phyloP scores from a whole-genome alignment of 2,329 filamentous ascomycete genomes.

The Penicillium digitatum region DNA sequence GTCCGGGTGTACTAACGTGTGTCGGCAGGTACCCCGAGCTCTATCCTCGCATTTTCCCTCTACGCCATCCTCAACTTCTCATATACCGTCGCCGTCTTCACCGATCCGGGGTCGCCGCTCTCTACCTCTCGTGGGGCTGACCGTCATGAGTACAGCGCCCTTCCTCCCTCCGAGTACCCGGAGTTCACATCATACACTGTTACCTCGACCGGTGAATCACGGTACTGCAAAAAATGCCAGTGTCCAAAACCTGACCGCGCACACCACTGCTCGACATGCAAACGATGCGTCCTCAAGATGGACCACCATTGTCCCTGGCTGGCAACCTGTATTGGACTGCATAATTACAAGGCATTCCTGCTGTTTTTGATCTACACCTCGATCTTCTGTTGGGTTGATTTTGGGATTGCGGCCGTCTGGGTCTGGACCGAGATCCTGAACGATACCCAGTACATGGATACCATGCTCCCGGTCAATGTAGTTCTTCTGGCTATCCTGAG shows the following conservation, averaged over 20 bases:
- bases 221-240: conserved; percentile 98
- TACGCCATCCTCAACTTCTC: conserved; percentile 79
- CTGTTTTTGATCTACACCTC: conserved; percentile 88
- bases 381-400: conserved; percentile 77
- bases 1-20: conserved; percentile 1
- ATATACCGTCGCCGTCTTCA: conserved; percentile 92
- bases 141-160: conserved; percentile 62
- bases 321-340: conserved; percentile 87
- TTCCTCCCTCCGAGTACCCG: conserved; percentile 68
- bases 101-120: conserved; percentile 69
- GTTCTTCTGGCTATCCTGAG: conserved; percentile 81
- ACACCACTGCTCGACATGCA: conserved; percentile 94
- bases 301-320: conserved; percentile 99
- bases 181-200: conserved; percentile 77
- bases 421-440: conserved; percentile 77
- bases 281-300: conserved; percentile 96
- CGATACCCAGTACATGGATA: conserved; percentile 67
- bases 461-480: conserved; percentile 81
- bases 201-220: conserved; percentile 78
- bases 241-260: conserved; percentile 89
- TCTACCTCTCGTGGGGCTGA: conserved; percentile 25
- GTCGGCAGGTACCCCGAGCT: conserved; percentile 44
- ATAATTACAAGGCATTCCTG: conserved; percentile 93
- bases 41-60: conserved; percentile 63
- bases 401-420: conserved; percentile 74